Percentiles rank a stretch among this genome's conserved stretches.
These are phyloP conservation scores for Eragrostis tef DNA, from an alignment of 202 grass and related monocot species.

Conservation along the genomic window DNA sequence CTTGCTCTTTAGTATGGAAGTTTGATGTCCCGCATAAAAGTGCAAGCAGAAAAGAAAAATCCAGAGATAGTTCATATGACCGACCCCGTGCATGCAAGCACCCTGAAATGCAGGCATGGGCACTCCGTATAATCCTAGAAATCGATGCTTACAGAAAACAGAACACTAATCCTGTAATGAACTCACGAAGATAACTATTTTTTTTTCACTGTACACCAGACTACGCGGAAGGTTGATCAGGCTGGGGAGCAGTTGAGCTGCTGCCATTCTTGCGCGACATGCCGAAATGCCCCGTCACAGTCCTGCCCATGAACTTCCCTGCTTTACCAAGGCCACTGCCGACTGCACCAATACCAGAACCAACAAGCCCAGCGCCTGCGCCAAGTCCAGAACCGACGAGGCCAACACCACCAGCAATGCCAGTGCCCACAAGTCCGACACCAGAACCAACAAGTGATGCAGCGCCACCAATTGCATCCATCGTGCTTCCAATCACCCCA, in stretches of 20 bases:
- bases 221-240: conserved; percentile 50
- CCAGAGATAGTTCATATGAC: conserved; percentile 38
- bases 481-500: conserved; percentile 86
- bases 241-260: conserved; percentile 49
- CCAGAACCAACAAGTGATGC: conserved; percentile 82
- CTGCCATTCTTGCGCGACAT: conserved; percentile 70
- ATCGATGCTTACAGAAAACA: conserved; percentile 7
- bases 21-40: neutral
- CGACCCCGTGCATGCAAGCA: neutral
- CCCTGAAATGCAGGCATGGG: neutral
- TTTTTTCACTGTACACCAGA: conserved; percentile 45
- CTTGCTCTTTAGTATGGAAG: neutral
- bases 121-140: conserved; percentile 22
- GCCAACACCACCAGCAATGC: conserved; percentile 63
- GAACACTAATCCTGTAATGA: conserved; percentile 2
- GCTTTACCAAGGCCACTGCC: conserved; percentile 81
- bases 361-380: conserved; percentile 62
- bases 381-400: conserved; percentile 71
- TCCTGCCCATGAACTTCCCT: conserved; percentile 85
- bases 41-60: neutral
- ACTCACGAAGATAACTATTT: neutral
- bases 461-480: conserved; percentile 88
- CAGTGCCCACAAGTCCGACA: conserved; percentile 69
- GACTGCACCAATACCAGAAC: conserved; percentile 71
- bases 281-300: conserved; percentile 60